Evolutionary conservation across 345 rosid genomes (phyloP), one percentile per base, ranked within the genome.

Genomic region (Turnera subulata): DNA sequence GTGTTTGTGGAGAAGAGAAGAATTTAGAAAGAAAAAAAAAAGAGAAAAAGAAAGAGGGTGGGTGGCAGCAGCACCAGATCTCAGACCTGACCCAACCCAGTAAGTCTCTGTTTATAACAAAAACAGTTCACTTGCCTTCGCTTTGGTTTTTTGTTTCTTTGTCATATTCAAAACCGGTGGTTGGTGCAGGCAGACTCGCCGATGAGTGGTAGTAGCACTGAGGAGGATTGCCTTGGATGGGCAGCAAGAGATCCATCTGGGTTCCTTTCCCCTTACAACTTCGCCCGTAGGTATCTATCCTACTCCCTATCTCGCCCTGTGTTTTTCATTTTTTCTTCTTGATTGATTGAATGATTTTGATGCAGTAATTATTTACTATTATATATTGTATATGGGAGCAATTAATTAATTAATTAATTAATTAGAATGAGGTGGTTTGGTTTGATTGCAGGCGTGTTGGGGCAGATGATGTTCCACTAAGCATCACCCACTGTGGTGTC

Each of bases 401-500:
- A 13, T 37, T 37, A 9, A 37, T 37, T 9, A 13, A n/a, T n/a
- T n/a, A n/a, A n/a, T n/a, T n/a, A n/a, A 37, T 2, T 37, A 37
- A 37, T 13, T 37, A 13, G 8, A 37, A 2, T 37, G 20, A 24
- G 20, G 16, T 51, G 15, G 19, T 24, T 32, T 15, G 38, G 44
- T 11, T 7, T 51, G 22, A 29, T 17, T 76, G 44, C 76, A 92
- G 97, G 85, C 47, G 80, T 26, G 65, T 83, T 48, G 65, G 78
- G 39, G 75, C 33, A 11, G 85, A 89, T 42, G 99, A 89, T 64
- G 77, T 93, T 65, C 83, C 86, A 5, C 13, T 93, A 44, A 74
- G 70, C 7, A 93, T 93, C 55, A 89, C 96, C 0, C 96, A 93
- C 59, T 93, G 96, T 70, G 97, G 99, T 46, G 68, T n/a, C n/a